Base-by-base conservation (phyloP, 2,329 filamentous ascomycete genomes). In the Colletotrichum australisinense region DNA sequence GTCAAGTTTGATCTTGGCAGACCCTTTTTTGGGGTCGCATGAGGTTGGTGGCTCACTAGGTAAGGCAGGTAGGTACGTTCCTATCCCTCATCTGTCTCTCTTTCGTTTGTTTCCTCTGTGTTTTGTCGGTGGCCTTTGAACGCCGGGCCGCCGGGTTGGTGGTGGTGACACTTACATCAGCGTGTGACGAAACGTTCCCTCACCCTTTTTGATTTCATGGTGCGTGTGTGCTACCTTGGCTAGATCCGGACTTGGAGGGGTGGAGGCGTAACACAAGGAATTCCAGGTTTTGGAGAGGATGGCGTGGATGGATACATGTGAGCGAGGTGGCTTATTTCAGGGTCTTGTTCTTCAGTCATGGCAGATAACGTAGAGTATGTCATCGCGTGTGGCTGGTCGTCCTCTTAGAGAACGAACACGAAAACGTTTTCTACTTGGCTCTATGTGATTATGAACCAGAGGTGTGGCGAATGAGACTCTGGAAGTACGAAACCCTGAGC, bases 151-250 rank as follows among this genome's bases (percentile, higher is more conserved):
- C 32, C 19, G 59, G 22, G 32, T 35, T 49, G 26, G 38, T 11
- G 22, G 35, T 62, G 59, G 9, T 42, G 38, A 12, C 38, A 22
- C 11, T 22, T 30, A 52, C 60, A 52, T 52, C 42, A 14, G 49
- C 62, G 30, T 55, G 62, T 64, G 62, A 64, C 62, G 62, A 38
- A 22, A 42, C 38, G 38, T 42, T 42, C 38, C 28, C 52, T 26
- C 22, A 28, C 30, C 28, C 30, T 16, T 42, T 42, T 42, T 16
- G 38, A 3, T 42, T 42, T 16, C 42, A n/a, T 49, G 42, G 42
- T n/a, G 42, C 16, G 38, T 19, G 38, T 42, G 38, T 42, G 5
- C 38, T 16, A 12, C 32, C 11, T 35, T 35, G 32, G 42, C 42
- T 49, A 9, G 42, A 49, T 49, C 38, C 38, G 16, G 14, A 42